Percentiles rank a stretch among this genome's conserved stretches.
Evolutionary conservation across 1,139 yeast genomes (phyloP).

Genomic region (Candida gigantensis): DNA sequence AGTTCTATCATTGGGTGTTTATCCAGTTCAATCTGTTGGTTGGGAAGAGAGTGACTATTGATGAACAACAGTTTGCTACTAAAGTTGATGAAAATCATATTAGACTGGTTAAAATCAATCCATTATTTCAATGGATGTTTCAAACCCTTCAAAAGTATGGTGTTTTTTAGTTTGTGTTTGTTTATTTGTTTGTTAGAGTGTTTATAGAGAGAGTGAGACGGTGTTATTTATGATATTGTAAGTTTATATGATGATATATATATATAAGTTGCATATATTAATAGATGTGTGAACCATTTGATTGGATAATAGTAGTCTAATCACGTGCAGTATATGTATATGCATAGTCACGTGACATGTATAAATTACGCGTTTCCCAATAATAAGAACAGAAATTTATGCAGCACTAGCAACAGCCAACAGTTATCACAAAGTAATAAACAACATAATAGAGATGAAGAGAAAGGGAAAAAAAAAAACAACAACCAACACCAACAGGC

Average conservation of each 20-base stretch:
- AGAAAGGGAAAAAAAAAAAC: too few species aligned
- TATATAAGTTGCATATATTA: not conserved
- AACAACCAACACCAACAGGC: too few species aligned
- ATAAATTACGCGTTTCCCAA: not conserved
- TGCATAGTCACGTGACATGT: not conserved
- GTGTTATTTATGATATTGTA: not conserved
- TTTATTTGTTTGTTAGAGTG: not conserved
- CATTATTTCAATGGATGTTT: slow-evolving; percentile 26
- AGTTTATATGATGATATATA: not conserved
- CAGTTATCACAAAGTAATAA: not conserved
- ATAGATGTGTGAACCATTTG: not conserved
- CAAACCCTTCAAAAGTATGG: slow-evolving; percentile 34
- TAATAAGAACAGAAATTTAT: too few species aligned
- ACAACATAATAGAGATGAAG: too few species aligned
- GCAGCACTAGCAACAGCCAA: too few species aligned
- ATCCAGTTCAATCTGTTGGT: slow-evolving; percentile 17
- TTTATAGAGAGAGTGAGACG: not conserved
- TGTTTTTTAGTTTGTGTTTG: slow-evolving; percentile 21
- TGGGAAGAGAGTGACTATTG: slow-evolving; percentile 20
- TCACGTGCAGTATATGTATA: not conserved
- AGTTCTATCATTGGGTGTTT: slow-evolving; percentile 20
- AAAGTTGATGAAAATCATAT: slow-evolving; percentile 28
- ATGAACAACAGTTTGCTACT: slow-evolving; percentile 26
- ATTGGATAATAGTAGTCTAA: not conserved
- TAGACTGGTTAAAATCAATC: slow-evolving; percentile 17